phyloP scores from a whole-genome alignment of 169 alveolate genomes.

The Perkinsus olseni region DNA sequence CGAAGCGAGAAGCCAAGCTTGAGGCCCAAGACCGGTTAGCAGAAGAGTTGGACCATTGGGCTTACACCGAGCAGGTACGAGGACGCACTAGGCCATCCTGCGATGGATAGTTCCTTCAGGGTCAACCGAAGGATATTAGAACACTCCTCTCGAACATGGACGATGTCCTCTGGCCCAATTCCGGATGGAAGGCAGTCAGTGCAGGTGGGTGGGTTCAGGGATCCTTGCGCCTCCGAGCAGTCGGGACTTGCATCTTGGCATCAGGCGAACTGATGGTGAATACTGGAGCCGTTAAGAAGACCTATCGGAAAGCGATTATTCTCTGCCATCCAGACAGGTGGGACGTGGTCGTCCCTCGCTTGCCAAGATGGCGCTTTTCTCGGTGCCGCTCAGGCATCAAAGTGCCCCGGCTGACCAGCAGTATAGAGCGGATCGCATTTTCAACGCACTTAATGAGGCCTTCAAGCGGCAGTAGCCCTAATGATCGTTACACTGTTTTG shows the following conservation, averaged over 20 bases:
- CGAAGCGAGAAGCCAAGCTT: not conserved
- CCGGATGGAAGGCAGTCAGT: not conserved
- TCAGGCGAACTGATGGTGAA: constrained; percentile 28
- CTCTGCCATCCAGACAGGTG: constrained; percentile 49
- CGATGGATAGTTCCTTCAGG: not conserved
- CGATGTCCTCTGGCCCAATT: not conserved
- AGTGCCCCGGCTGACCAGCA: not conserved
- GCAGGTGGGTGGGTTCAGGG: not conserved
- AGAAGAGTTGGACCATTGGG: not conserved
- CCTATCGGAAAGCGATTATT: constrained; percentile 44
- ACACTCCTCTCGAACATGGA: not conserved
- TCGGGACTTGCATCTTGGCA: too few species aligned
- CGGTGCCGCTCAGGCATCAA: not conserved
- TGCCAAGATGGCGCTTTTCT: not conserved
- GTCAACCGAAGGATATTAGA: not conserved
- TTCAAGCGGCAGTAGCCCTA: not conserved
- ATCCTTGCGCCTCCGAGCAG: not conserved
- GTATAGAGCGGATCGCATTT: not conserved
- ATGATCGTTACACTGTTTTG: not conserved
- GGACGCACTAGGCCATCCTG: not conserved
- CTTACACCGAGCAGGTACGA: not conserved
- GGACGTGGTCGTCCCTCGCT: not conserved
- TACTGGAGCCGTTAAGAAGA: constrained; percentile 35
- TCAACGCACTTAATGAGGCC: not conserved
- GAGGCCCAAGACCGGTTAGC: not conserved